A percentile compares a stretch with the other conserved stretches of the same genome.
These are phyloP conservation scores for Heterobasidion parviporum DNA, from an alignment of 1,284 basidiomycete species.

Conservation along the genomic window DNA sequence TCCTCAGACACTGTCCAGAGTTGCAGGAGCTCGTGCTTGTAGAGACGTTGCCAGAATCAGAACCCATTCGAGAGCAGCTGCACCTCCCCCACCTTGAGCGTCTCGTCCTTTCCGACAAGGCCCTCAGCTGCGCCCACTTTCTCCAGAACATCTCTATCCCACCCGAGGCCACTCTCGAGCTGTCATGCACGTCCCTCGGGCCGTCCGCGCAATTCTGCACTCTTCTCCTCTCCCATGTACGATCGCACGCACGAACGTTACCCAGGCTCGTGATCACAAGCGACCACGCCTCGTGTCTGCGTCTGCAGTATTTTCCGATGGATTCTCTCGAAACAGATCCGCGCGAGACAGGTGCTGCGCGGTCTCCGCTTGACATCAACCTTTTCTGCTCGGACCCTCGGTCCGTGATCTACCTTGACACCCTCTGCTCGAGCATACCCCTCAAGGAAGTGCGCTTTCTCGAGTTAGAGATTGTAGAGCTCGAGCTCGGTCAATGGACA, in stretches of 20 bases:
- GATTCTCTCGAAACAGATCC: not conserved
- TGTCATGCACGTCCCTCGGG: not conserved
- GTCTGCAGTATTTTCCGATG: not conserved
- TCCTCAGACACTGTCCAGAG: constrained; percentile 1
- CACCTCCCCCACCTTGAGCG: not conserved
- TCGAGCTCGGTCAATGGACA: not conserved
- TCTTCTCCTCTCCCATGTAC: not conserved
- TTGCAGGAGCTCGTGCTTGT: constrained; percentile 1
- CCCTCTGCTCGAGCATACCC: not conserved
- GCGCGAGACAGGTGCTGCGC: not conserved
- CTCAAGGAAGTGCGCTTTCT: not conserved
- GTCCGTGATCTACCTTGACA: not conserved
- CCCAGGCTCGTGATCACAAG: not conserved
- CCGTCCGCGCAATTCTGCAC: not conserved
- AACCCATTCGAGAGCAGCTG: not conserved
- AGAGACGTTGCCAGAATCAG: constrained; percentile 1
- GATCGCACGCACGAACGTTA: not conserved
- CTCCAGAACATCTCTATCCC: not conserved
- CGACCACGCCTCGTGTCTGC: too few relatives aligned
- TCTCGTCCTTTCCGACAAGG: not conserved
- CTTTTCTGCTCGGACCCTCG: not conserved
- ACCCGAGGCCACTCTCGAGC: not conserved
- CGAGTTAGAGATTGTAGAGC: not conserved
- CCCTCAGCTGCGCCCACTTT: not conserved
- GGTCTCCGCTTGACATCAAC: not conserved